phyloP scores from a whole-genome alignment of 441 rosid species.

The Flueggea neowawraea region DNA sequence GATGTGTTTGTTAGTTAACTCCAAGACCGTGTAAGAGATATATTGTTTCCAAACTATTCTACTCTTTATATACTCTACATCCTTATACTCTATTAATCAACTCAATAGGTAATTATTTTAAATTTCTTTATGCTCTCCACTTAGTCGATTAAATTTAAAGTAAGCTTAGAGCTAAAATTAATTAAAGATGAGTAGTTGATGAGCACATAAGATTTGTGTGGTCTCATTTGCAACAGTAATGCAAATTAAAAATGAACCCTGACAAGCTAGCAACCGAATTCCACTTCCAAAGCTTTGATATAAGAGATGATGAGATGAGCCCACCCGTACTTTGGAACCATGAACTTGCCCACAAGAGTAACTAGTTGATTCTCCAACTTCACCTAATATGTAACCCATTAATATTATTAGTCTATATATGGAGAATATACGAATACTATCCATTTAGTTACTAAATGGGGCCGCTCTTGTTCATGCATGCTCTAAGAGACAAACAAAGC shows the following conservation, averaged over 20 bases:
- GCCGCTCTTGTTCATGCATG: conserved; percentile 39
- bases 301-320: conserved; percentile 6
- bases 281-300: conserved; percentile 19
- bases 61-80: too few species aligned
- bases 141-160: too few species aligned
- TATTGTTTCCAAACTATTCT: too few species aligned
- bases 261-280: conserved; percentile 32
- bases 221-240: neutral
- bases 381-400: conserved; percentile 38
- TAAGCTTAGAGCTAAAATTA: too few species aligned
- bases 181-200: too few species aligned
- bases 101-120: too few species aligned
- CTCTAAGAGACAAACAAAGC: conserved; percentile 29
- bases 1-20: too few species aligned
- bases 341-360: conserved; percentile 70
- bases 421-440: conserved; percentile 22
- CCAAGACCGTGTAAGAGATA: too few species aligned
- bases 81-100: too few species aligned
- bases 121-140: too few species aligned
- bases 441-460: conserved; percentile 23
- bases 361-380: conserved; percentile 18
- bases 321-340: conserved; percentile 43
- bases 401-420: conserved; percentile 12
- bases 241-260: conserved; percentile 1
- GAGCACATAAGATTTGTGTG: neutral